Percentiles rank a stretch among this genome's conserved stretches.
Evolutionary conservation across 1,139 yeast genomes (phyloP).

Genomic region (Blastobotrys raffinosifermentans): DNA sequence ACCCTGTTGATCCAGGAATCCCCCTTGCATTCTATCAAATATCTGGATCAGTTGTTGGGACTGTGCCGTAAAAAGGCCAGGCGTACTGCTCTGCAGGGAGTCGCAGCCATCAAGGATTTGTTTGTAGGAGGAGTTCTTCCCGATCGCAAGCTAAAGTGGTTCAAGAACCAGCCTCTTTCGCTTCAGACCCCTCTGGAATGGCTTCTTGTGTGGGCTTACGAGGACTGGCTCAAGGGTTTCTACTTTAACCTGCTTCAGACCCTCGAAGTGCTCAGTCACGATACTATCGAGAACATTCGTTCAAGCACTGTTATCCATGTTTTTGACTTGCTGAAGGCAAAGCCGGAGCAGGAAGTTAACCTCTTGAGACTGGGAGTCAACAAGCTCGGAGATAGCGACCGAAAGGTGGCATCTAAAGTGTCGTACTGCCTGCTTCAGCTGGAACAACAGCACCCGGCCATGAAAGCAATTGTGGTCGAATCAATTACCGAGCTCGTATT

Average conservation of each 20-base stretch:
- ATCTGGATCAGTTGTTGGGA: constrained; percentile 67
- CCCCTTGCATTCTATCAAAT: constrained; percentile 82
- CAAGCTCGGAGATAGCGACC: constrained; percentile 88
- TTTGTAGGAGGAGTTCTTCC: constrained; percentile 69
- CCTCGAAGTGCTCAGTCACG: constrained; percentile 75
- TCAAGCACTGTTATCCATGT: constrained; percentile 70
- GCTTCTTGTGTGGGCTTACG: constrained; percentile 75
- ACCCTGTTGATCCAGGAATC: constrained; percentile 92
- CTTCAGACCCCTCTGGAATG: constrained; percentile 37
- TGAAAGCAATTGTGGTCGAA: constrained; percentile 77
- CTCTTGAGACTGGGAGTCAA: constrained; percentile 83
- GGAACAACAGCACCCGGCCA: constrained; percentile 92
- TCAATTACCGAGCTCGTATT: constrained; percentile 76
- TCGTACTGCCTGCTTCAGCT: constrained; percentile 74
- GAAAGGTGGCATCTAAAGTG: constrained; percentile 84
- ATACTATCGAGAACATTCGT: constrained; percentile 87
- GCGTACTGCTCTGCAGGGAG: constrained; percentile 87
- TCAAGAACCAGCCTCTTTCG: constrained; percentile 68
- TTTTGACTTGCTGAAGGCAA: constrained; percentile 70
- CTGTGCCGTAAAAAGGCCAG: constrained; percentile 89
- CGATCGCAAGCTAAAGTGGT: constrained; percentile 72
- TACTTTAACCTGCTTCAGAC: constrained; percentile 67
- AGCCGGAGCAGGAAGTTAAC: constrained; percentile 97
- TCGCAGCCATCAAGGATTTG: constrained; percentile 85
- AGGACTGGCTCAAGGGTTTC: constrained; percentile 74